Evolutionary conservation across 805 yeast species (phyloP), one percentile per base, ranked within the genome.

Genomic region (Tetrapisispora arboricola): DNA sequence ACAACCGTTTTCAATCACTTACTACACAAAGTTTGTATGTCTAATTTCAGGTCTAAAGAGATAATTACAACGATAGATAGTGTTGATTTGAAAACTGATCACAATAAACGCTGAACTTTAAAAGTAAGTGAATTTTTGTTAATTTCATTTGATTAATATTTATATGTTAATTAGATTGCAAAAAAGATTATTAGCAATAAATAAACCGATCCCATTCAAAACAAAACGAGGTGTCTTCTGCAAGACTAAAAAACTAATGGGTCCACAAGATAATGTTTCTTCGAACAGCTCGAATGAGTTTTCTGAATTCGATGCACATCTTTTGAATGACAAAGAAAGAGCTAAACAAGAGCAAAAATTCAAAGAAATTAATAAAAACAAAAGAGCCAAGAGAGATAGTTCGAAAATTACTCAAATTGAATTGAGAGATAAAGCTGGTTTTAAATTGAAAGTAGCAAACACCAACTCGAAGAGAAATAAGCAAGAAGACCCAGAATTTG

Each of bases 401-500:
- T 24, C 39, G n/a, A 38, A 36, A 15, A 26, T 39, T n/a, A 27
- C 40, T 6, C 38, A 44, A 15, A 32, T 49, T 6, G 49, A 38
- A 46, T 32, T 46, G 19, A 43, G 52, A 25, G 65, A 61, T 39
- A 40, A 46, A n/a, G 43, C 50, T 15, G 64, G 66, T 2, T 61
- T 60, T 40, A 58, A 55, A 46, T 41, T 59, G 4, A 49, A 58
- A 36, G 38, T 46, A 10, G 49, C 47, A 5, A 54, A 53, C 11
- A 48, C 50, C 5, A 52, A 54, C 27, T 60, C 54, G 27, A 57
- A 64, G 5, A 64, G 74, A 32, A 61, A 61, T 36, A 78, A 75
- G 47, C 80, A 77, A 50, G 78, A 71, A 41, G 68, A 75, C 2
- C 78, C 77, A 37, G 80, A 76, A 2, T 76, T 78, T 3, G 60